Conservation (phyloP, 2,329 filamentous ascomycete genomes). For the Fusarium algeriense region DNA sequence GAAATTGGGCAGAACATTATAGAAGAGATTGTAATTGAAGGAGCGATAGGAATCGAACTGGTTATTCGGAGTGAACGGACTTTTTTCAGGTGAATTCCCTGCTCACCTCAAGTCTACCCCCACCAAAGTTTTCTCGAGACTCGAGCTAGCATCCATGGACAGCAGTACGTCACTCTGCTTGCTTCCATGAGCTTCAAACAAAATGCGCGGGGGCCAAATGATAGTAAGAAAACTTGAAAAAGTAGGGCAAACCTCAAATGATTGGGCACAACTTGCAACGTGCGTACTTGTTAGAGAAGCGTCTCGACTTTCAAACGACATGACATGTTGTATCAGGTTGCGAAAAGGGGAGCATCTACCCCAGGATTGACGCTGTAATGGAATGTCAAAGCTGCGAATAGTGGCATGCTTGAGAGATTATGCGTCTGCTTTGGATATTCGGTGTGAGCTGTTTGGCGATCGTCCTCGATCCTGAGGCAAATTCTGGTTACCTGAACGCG, state of each 20-base stretch:
- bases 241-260: neutral
- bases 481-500: constrained; percentile 10
- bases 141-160: neutral
- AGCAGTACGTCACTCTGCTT: constrained; percentile 25
- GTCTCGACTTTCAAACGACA: constrained; percentile 37
- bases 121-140: neutral
- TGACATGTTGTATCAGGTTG: constrained; percentile 40
- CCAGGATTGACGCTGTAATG: constrained; percentile 43
- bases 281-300: constrained; percentile 28
- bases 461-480: neutral
- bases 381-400: constrained; percentile 31
- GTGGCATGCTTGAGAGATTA: constrained; percentile 24
- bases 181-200: constrained; percentile 1
- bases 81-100: neutral
- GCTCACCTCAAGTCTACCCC: constrained; percentile 10
- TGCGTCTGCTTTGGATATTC: constrained; percentile 1
- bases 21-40: neutral
- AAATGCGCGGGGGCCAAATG: neutral
- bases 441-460: constrained; percentile 18
- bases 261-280: constrained; percentile 4
- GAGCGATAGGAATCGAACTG: neutral
- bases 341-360: constrained; percentile 31
- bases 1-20: constrained; percentile 28
- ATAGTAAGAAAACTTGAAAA: neutral
- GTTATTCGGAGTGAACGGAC: neutral